A percentile compares a stretch with the other conserved stretches of the same genome.
These are phyloP conservation scores for Pseudocercospora fuligena DNA, from an alignment of 2,329 filamentous ascomycete genomes.

Conservation along the genomic window DNA sequence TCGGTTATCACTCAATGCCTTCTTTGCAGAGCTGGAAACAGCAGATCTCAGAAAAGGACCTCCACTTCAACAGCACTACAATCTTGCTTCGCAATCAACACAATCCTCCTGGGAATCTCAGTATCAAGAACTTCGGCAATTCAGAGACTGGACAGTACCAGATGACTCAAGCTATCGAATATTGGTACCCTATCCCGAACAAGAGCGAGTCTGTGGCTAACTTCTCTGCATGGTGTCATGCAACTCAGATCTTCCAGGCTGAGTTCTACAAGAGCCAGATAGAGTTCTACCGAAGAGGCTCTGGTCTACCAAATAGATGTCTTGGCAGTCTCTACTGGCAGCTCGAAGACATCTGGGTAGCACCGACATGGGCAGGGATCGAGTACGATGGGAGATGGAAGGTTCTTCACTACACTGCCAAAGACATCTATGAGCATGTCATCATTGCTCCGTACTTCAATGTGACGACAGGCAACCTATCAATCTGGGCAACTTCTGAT, in stretches of 20 bases:
- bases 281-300: constrained; percentile 65
- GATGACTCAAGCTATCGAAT: constrained; percentile 62
- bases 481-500: constrained; percentile 63
- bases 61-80: constrained; percentile 62
- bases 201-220: constrained; percentile 60
- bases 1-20: constrained; percentile 68
- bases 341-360: constrained; percentile 64
- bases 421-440: constrained; percentile 62
- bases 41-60: constrained; percentile 56
- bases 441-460: constrained; percentile 65
- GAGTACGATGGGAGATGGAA: constrained; percentile 69
- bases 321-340: constrained; percentile 69
- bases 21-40: constrained; percentile 63
- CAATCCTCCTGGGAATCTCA: constrained; percentile 57
- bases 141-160: constrained; percentile 56
- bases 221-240: constrained; percentile 65
- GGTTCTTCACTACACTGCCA: constrained; percentile 62
- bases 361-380: constrained; percentile 66
- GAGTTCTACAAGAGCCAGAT: constrained; percentile 66
- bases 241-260: constrained; percentile 68
- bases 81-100: constrained; percentile 65
- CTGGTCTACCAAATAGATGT: constrained; percentile 61
- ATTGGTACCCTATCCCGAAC: constrained; percentile 62
- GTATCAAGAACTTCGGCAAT: constrained; percentile 53
- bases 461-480: constrained; percentile 54